Conservation (phyloP, 495 filamentous ascomycete genomes). For the Trichocladium uniseriatum region DNA sequence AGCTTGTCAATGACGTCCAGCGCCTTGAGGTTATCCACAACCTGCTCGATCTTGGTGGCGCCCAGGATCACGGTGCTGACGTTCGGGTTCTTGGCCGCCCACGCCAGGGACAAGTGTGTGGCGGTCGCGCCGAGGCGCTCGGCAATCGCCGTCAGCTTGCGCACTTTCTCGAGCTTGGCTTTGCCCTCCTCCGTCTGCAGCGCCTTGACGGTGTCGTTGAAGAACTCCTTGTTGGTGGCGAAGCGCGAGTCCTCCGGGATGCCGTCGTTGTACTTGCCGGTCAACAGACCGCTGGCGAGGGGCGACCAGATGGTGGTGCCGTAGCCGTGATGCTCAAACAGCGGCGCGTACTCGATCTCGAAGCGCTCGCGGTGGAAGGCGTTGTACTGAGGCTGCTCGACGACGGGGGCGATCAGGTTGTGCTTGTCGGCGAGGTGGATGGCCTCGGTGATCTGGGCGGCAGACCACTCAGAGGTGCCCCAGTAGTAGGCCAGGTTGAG, state of each 20-base stretch:
- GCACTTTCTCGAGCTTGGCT: constrained; percentile 39
- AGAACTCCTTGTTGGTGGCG: constrained; percentile 36
- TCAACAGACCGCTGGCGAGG: constrained; percentile 59
- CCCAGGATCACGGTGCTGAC: constrained; percentile 66
- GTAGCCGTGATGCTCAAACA: constrained; percentile 54
- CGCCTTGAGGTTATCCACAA: constrained; percentile 57
- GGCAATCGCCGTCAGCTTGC: constrained; percentile 49
- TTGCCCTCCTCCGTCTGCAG: constrained; percentile 25
- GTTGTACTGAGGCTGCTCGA: constrained; percentile 84
- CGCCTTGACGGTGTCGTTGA: constrained; percentile 28
- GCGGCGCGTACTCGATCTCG: constrained; percentile 60
- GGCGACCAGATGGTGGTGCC: constrained; percentile 69
- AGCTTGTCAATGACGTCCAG: constrained; percentile 54
- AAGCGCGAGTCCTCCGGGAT: constrained; percentile 50
- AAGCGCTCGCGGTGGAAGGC: constrained; percentile 63
- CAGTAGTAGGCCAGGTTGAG: constrained; percentile 76
- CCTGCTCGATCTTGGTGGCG: constrained; percentile 60
- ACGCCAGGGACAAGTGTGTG: constrained; percentile 58
- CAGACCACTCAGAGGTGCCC: constrained; percentile 83
- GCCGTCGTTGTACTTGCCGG: constrained; percentile 72
- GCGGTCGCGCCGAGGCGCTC: constrained; percentile 53
- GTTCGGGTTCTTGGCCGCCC: constrained; percentile 68
- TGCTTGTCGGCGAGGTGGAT: constrained; percentile 64
- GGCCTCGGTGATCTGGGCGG: constrained; percentile 70
- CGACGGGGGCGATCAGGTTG: constrained; percentile 67